Evolutionary conservation across 257 asterid genomes (phyloP).

Genomic region (Plantago ovata): DNA sequence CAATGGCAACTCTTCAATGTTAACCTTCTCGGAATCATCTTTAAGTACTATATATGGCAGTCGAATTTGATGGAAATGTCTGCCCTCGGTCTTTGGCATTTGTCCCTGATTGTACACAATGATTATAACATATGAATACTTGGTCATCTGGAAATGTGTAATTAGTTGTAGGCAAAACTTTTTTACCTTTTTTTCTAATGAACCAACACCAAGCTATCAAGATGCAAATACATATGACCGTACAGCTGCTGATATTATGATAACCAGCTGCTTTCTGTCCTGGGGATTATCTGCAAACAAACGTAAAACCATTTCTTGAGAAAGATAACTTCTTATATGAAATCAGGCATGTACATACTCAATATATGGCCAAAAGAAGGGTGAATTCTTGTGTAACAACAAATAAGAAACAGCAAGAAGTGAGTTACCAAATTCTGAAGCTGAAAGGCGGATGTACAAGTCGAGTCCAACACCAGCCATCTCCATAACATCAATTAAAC

Average conservation of each 20-base stretch:
- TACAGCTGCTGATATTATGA: neutral
- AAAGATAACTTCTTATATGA: too few species aligned
- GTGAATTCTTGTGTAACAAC: too few species aligned
- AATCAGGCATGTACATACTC: too few species aligned
- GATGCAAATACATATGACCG: neutral
- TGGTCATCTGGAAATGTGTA: neutral
- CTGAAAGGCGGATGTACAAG: slow-evolving; percentile 20
- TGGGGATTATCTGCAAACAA: neutral
- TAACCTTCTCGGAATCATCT: slow-evolving; percentile 29
- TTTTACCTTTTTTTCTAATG: slow-evolving; percentile 11
- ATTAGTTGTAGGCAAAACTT: neutral
- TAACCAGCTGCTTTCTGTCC: neutral
- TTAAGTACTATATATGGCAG: slow-evolving; percentile 19
- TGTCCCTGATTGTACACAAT: slow-evolving; percentile 20
- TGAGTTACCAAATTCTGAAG: slow-evolving; percentile 25
- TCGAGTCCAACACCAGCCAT: slow-evolving; percentile 15
- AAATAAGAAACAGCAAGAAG: too few species aligned
- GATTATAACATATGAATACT: neutral
- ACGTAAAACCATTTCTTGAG: too few species aligned
- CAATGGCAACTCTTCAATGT: slow-evolving; percentile 42
- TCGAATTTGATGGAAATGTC: slow-evolving; percentile 26
- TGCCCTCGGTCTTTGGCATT: slow-evolving; percentile 15
- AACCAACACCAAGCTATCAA: slow-evolving; percentile 13
- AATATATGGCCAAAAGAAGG: too few species aligned
- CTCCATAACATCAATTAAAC: slow-evolving; percentile 18